Base-by-base conservation (phyloP, 2,329 filamentous ascomycete genomes). In the Magnaporthales sp. region DNA sequence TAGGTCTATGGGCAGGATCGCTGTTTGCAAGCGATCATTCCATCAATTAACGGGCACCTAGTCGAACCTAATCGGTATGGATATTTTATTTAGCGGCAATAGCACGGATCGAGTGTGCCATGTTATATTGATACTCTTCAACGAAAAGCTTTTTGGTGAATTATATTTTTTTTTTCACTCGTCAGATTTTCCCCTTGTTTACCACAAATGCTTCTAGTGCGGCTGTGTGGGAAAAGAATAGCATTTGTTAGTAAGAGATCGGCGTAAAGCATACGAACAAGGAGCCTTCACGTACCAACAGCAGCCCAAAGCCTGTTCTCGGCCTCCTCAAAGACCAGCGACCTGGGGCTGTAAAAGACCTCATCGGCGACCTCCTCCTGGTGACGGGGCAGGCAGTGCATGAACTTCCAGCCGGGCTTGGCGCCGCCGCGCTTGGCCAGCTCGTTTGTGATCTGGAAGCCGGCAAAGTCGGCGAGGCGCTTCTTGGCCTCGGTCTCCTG, bases 321-420 rank as follows among this genome's bases (percentile, higher is more conserved):
- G 0, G 92, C 95, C 78, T 99, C 95, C 1, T 87, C 88, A 80
- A 97, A 99, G 4, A 98, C 95, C 29, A 99, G 81, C 54, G 91
- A 96, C 73, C 90, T 85, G 0, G 86, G 83, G 63, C 91, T 89
- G 78, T 98, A 97, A 75, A 99, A 98, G 1, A 99, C 93, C 74
- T 95, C 93, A 74, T 99, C 94, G 67, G 86, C 88, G 38, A 99
- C 95, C 80, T 99, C 95, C 77, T 99, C 94, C 0, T 86, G 86
- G 75, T 99, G 93, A 69, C 95, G 86, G 15, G 95, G 95, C 68
- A 99, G 79, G 77, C 95, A 99, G 81, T 99, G 95, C 95, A 99
- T 97, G 77, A 99, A 99, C 78, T 92, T 93, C 95, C 95, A 99
- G 69, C 86, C 85, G 15, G 90, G 83, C 77, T 95, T 96, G 58